phyloP scores from a whole-genome alignment of 2,329 filamentous ascomycete genomes.

The Colletotrichum sidae region DNA sequence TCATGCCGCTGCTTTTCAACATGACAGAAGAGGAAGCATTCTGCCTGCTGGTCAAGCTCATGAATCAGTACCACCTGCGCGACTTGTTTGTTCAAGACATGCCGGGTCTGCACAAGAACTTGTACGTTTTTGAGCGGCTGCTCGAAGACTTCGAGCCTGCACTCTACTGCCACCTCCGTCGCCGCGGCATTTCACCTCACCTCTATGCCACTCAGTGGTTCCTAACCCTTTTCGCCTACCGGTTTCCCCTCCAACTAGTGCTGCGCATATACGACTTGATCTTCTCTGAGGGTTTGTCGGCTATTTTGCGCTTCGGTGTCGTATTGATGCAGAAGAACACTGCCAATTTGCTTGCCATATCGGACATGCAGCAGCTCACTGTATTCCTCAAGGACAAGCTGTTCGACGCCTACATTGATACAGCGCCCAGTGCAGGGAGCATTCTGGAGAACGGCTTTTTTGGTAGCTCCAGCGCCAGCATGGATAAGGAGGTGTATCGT shows the following conservation, averaged over 20 bases:
- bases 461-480: constrained; percentile 86
- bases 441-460: constrained; percentile 98
- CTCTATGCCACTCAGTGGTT: constrained; percentile 99
- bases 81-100: constrained; percentile 96
- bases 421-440: constrained; percentile 89
- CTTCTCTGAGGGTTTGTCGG: constrained; percentile 90
- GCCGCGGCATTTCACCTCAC: constrained; percentile 87
- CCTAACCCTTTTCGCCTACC: constrained; percentile 96
- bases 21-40: constrained; percentile 99
- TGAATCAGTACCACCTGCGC: constrained; percentile 95
- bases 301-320: constrained; percentile 93
- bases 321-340: constrained; percentile 97
- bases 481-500: constrained; percentile 95
- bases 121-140: constrained; percentile 95
- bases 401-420: constrained; percentile 98
- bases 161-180: constrained; percentile 91
- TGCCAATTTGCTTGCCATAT: constrained; percentile 80
- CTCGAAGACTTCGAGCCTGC: constrained; percentile 95
- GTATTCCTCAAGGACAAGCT: constrained; percentile 92
- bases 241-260: constrained; percentile 95
- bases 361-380: constrained; percentile 90
- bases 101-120: constrained; percentile 91
- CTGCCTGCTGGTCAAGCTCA: constrained; percentile 89
- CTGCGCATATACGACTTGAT: constrained; percentile 97
- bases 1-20: constrained; percentile 96